A percentile compares a stretch with the other conserved stretches of the same genome.
Conservation (phyloP, 345 rosid genomes). For the Atalantia buxifolia region DNA sequence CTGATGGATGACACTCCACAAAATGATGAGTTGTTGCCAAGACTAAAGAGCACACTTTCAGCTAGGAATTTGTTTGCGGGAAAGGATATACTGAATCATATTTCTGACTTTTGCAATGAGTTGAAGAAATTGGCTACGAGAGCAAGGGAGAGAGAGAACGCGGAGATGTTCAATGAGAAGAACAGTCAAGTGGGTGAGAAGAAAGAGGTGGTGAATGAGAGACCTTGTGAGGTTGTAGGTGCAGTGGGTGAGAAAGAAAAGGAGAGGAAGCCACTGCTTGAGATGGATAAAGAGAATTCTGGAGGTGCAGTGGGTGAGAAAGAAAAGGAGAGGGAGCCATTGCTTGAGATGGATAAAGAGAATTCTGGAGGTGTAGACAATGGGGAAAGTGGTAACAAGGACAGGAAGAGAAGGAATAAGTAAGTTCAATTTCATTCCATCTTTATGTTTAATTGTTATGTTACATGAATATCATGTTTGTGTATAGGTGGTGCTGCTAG, state of each 20-base stretch:
- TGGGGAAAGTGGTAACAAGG: constrained; percentile 42
- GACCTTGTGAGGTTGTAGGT: constrained; percentile 29
- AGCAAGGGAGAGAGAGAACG: constrained; percentile 58
- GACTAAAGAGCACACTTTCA: constrained; percentile 67
- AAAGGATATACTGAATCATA: constrained; percentile 69
- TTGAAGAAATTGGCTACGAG: constrained; percentile 74
- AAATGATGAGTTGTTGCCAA: constrained; percentile 35
- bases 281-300: constrained; percentile 36
- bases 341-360: constrained; percentile 43
- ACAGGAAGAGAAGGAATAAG: constrained; percentile 53
- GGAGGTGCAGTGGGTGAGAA: constrained; percentile 28
- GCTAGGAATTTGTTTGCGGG: constrained; percentile 81
- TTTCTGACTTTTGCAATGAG: constrained; percentile 78
- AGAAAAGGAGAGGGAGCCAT: constrained; percentile 60
- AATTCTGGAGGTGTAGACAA: constrained; percentile 28
- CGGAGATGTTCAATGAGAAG: constrained; percentile 27
- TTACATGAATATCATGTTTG: not conserved
- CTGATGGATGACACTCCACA: constrained; percentile 21
- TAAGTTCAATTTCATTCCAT: constrained; percentile 21
- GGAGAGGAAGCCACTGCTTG: constrained; percentile 61
- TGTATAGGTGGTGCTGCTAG: not conserved
- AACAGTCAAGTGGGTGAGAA: constrained; percentile 28
- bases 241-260: constrained; percentile 36
- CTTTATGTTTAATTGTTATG: not conserved
- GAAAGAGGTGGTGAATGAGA: constrained; percentile 21